Percentiles rank a stretch among this genome's conserved stretches.
phyloP scores from a whole-genome alignment of 768 basidiomycete genomes.

The Agrocybe chaxingu region DNA sequence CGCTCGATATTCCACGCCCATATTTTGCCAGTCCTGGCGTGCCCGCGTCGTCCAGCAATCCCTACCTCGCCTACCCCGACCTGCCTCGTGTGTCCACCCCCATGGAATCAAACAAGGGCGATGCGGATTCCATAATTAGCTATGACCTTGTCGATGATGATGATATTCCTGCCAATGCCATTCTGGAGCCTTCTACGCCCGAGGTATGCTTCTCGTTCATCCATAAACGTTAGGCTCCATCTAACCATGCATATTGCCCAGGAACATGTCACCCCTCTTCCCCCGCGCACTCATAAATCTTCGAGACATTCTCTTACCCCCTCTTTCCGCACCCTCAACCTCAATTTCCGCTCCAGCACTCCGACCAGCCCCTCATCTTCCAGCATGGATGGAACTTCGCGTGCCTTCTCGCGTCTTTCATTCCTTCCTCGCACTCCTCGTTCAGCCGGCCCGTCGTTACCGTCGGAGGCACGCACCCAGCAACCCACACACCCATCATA shows the following conservation, averaged over 20 bases:
- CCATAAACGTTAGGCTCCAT: slow-evolving; percentile 1
- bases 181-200: slow-evolving; percentile 7
- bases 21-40: slow-evolving; percentile 1
- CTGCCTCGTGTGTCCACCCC: slow-evolving; percentile 20
- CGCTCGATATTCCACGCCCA: slow-evolving; percentile 4
- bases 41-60: slow-evolving; percentile 27
- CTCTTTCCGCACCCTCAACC: slow-evolving; percentile 41
- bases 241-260: slow-evolving; percentile 17
- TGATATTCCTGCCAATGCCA: slow-evolving; percentile 36
- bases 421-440: slow-evolving; percentile 41
- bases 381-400: slow-evolving; percentile 27
- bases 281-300: slow-evolving; percentile 29
- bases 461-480: slow-evolving; percentile 18
- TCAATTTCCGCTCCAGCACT: slow-evolving; percentile 41
- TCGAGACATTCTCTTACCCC: slow-evolving; percentile 34
- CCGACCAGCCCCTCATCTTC: slow-evolving; percentile 32
- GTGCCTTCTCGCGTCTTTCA: slow-evolving; percentile 38
- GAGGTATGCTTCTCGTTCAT: slow-evolving; percentile 12
- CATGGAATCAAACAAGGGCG: slow-evolving; percentile 15
- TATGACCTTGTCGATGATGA: slow-evolving; percentile 51
- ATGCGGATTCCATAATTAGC: slow-evolving; percentile 33
- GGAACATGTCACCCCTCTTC: slow-evolving; percentile 31
- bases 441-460: slow-evolving; percentile 20
- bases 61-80: slow-evolving; percentile 42
- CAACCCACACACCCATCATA: no score